Evolutionary conservation across 352 stramenopile genomes (phyloP).

Genomic region (Pilasporangium apinafurcum): DNA sequence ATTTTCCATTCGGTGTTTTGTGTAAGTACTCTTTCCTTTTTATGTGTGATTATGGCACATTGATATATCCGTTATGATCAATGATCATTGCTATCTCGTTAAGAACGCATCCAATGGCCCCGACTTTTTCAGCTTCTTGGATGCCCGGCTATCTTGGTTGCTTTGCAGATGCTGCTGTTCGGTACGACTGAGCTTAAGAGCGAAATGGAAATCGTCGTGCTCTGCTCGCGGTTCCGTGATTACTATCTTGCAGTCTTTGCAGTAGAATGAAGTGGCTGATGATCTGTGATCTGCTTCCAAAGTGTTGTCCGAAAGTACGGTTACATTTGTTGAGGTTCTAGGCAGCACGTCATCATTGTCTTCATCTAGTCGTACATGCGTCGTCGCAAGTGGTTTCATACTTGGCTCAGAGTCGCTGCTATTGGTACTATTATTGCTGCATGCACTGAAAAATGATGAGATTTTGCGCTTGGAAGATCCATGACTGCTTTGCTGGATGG

Average conservation of each 20-base stretch:
- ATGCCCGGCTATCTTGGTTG: neutral
- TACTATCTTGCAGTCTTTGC: constrained; percentile 22
- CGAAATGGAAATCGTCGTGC: constrained; percentile 58
- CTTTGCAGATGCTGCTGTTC: constrained; percentile 2
- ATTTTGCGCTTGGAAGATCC: constrained; percentile 33
- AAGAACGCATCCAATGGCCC: constrained; percentile 52
- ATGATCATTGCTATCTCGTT: too few relatives aligned
- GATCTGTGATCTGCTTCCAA: neutral
- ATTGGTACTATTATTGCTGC: neutral
- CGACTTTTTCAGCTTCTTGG: constrained; percentile 12
- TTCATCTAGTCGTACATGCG: too few relatives aligned
- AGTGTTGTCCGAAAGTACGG: constrained; percentile 3
- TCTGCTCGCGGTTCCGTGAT: constrained; percentile 28
- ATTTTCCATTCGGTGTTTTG: too few relatives aligned
- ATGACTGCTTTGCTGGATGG: constrained; percentile 4
- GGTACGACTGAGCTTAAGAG: constrained; percentile 28
- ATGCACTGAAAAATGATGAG: constrained; percentile 38
- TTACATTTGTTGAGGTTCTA: neutral
- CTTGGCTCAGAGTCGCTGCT: neutral
- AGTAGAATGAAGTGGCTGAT: constrained; percentile 15
- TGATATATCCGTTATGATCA: too few relatives aligned
- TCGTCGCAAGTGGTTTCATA: neutral
- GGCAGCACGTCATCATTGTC: neutral
- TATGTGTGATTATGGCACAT: too few relatives aligned
- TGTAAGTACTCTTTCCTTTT: too few relatives aligned